phyloP scores from a whole-genome alignment of 495 filamentous ascomycete genomes.

The Clavariopsis aquatica region DNA sequence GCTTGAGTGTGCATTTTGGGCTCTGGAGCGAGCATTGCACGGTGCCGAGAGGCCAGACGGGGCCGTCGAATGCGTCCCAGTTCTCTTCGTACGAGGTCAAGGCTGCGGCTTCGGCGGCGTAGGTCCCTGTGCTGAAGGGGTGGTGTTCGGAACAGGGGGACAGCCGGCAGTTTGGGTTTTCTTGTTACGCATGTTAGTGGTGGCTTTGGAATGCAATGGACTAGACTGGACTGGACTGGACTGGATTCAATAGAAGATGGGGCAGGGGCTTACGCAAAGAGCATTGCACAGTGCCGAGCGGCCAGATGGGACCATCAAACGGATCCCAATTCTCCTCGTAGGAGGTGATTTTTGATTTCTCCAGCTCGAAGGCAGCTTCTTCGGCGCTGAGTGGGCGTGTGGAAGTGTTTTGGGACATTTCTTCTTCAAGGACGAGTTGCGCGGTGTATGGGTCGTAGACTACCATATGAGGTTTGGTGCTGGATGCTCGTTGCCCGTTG shows the following conservation, averaged over 20 bases:
- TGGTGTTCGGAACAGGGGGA: neutral
- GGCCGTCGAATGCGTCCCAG: constrained; percentile 26
- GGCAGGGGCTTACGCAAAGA: neutral
- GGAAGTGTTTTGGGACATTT: neutral
- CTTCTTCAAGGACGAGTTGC: constrained; percentile 1
- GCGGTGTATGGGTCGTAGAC: constrained; percentile 29
- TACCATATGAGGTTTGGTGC: constrained; percentile 6
- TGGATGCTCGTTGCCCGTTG: neutral
- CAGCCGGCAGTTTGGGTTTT: neutral
- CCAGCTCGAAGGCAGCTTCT: constrained; percentile 7
- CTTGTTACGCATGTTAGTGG: neutral
- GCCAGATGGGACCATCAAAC: constrained; percentile 14
- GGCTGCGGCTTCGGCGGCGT: neutral
- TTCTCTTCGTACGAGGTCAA: constrained; percentile 12
- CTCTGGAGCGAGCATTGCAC: constrained; percentile 7
- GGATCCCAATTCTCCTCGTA: constrained; percentile 14
- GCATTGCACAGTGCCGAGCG: constrained; percentile 6
- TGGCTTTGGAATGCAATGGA: neutral
- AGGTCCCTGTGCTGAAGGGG: neutral
- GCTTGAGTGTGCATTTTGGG: neutral
- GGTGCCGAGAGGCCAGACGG: constrained; percentile 11
- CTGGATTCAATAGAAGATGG: too few species aligned
- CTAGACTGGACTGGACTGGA: too few species aligned
- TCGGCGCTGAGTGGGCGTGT: constrained; percentile 1
- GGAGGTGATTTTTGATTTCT: constrained; percentile 8